phyloP scores from a whole-genome alignment of 2,329 filamentous ascomycete genomes.

The Achaetomium macrosporum region DNA sequence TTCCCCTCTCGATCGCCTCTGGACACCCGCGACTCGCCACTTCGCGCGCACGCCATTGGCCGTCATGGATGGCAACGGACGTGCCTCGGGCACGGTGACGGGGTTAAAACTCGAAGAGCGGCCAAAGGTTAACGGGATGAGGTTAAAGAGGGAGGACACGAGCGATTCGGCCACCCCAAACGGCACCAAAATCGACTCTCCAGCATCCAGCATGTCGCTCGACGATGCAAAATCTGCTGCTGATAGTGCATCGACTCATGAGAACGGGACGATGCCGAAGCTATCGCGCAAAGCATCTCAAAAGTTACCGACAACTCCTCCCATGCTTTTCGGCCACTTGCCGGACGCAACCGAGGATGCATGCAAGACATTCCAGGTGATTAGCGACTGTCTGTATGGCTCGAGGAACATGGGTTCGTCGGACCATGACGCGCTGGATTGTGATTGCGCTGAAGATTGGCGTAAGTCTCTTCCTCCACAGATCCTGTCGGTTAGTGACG shows the following conservation, averaged over 20 bases:
- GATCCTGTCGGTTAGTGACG: conserved; percentile 12
- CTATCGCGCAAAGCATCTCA: conserved; percentile 67
- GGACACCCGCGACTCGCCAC: background rate
- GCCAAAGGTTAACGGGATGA: conserved; percentile 31
- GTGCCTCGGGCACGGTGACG: conserved; percentile 20
- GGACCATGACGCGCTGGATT: conserved; percentile 85
- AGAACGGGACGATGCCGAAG: conserved; percentile 57
- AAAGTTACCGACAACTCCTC: conserved; percentile 53
- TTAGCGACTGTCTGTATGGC: conserved; percentile 82
- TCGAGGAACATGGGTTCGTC: conserved; percentile 88
- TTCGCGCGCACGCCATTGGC: conserved; percentile 14
- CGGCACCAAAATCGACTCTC: conserved; percentile 34
- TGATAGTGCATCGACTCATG: conserved; percentile 44
- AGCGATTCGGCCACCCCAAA: conserved; percentile 37
- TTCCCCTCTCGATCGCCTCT: background rate
- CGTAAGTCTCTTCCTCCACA: conserved; percentile 57
- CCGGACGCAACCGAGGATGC: conserved; percentile 76
- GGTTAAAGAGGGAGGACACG: conserved; percentile 36
- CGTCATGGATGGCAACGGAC: conserved; percentile 27
- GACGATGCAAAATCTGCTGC: conserved; percentile 42
- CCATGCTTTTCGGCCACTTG: conserved; percentile 61
- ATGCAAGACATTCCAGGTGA: conserved; percentile 68
- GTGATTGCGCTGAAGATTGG: conserved; percentile 92
- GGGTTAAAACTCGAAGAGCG: conserved; percentile 39
- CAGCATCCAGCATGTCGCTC: conserved; percentile 39